These are phyloP conservation scores for Petrea volubilis DNA, from an alignment of 257 asterid genomes.

Conservation along the genomic window DNA sequence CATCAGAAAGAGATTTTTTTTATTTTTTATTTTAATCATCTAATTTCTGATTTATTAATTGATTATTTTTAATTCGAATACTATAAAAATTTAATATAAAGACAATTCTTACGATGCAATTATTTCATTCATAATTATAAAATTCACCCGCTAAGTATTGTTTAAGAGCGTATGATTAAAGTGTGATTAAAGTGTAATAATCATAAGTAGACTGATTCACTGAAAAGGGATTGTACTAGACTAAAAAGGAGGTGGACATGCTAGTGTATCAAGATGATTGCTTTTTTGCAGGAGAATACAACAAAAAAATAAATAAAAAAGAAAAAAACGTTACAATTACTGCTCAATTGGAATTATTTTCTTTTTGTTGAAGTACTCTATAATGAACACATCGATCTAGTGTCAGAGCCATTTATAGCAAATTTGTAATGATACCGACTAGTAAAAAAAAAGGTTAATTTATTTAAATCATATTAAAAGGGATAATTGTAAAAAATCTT, in stretches of 20 bases:
- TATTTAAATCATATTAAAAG: no score
- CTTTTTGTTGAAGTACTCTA: neutral
- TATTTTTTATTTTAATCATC: no score
- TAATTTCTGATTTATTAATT: no score
- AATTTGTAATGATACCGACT: neutral
- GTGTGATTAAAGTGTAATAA: conserved; percentile 7
- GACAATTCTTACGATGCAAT: no score
- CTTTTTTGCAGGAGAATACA: neutral
- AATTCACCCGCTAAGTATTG: no score
- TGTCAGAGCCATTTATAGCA: neutral
- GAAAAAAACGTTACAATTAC: neutral
- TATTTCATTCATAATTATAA: no score
- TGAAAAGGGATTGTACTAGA: conserved; percentile 28
- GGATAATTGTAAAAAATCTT: no score
- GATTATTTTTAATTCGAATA: no score
- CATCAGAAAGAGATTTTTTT: no score
- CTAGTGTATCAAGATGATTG: neutral
- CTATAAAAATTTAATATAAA: no score
- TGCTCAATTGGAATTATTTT: neutral
- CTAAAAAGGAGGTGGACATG: neutral
- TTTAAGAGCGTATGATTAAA: neutral
- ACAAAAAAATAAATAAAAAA: neutral
- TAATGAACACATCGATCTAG: neutral
- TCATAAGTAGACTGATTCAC: conserved; percentile 5
- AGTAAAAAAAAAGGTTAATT: neutral